These are phyloP conservation scores for Datura wrightii DNA, from an alignment of 257 asterid species.

Conservation along the genomic window DNA sequence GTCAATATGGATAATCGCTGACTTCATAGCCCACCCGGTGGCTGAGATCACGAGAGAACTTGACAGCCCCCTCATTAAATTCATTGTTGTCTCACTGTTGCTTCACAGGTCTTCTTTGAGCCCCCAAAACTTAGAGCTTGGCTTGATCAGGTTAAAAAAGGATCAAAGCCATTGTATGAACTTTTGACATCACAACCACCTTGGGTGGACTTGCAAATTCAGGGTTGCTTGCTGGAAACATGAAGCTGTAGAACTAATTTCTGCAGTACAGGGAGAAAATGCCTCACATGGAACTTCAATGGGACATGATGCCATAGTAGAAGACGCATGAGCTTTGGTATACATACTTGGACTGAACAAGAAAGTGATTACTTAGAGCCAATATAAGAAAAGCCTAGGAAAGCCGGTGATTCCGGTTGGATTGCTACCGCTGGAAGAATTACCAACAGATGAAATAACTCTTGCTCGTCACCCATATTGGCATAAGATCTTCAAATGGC, in stretches of 20 bases:
- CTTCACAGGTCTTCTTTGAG: slow-evolving; percentile 16
- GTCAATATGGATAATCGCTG: too few species aligned
- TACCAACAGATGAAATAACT: background rate
- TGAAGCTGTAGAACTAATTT: slow-evolving; percentile 11
- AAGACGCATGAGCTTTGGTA: slow-evolving; percentile 16
- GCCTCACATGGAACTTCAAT: slow-evolving; percentile 20
- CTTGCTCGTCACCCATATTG: background rate
- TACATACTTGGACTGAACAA: slow-evolving; percentile 30
- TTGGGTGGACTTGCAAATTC: slow-evolving; percentile 34
- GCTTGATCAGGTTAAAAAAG: background rate
- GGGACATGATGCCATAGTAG: slow-evolving; percentile 16
- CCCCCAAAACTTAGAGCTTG: background rate
- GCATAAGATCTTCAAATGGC: slow-evolving; percentile 31
- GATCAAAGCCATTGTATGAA: background rate
- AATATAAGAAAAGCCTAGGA: background rate
- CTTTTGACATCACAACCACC: slow-evolving; percentile 23
- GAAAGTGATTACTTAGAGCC: slow-evolving; percentile 33
- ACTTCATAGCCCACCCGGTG: too few species aligned
- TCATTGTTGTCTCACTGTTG: background rate
- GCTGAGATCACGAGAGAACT: background rate
- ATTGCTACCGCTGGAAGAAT: slow-evolving; percentile 26
- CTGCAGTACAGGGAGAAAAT: background rate
- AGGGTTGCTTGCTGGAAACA: slow-evolving; percentile 27
- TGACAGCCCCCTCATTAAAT: background rate
- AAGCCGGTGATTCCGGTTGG: slow-evolving; percentile 33